A percentile compares a stretch with the other conserved stretches of the same genome.
phyloP scores from a whole-genome alignment of 257 asterid genomes.

The Solanum raphanifolium region DNA sequence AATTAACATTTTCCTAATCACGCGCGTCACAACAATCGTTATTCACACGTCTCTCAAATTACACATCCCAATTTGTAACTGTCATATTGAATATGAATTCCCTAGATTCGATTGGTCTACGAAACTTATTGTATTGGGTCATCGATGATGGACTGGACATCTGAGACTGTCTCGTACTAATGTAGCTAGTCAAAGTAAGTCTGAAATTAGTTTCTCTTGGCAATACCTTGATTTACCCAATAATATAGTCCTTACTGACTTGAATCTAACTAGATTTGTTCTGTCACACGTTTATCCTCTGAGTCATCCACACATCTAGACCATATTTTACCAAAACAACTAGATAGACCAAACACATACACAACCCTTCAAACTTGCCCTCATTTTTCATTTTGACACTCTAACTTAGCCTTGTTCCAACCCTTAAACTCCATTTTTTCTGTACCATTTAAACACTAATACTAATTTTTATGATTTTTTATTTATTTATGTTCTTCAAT shows the following conservation, averaged over 20 bases:
- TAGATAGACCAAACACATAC: no score
- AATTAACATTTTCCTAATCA: no score
- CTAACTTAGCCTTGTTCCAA: no score
- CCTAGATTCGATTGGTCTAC: accelerated
- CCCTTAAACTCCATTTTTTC: no score
- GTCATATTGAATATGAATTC: no score
- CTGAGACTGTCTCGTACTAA: neutral
- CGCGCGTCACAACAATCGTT: neutral
- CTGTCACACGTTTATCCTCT: accelerated
- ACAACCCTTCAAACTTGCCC: no score
- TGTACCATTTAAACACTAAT: no score
- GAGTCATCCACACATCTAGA: neutral
- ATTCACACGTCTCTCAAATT: neutral
- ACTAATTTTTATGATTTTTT: no score
- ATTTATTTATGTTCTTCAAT: no score
- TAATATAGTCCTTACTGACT: neutral
- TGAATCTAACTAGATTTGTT: neutral
- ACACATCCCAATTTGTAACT: no score
- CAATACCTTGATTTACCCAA: neutral
- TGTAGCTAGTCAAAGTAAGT: neutral
- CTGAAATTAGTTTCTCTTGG: no score
- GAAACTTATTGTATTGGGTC: neutral
- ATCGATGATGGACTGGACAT: accelerated
- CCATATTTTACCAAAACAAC: neutral
- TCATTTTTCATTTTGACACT: no score